These are phyloP conservation scores for Oropetium thomaeum DNA, from an alignment of 176 grass and related monocot genomes.

Conservation along the genomic window DNA sequence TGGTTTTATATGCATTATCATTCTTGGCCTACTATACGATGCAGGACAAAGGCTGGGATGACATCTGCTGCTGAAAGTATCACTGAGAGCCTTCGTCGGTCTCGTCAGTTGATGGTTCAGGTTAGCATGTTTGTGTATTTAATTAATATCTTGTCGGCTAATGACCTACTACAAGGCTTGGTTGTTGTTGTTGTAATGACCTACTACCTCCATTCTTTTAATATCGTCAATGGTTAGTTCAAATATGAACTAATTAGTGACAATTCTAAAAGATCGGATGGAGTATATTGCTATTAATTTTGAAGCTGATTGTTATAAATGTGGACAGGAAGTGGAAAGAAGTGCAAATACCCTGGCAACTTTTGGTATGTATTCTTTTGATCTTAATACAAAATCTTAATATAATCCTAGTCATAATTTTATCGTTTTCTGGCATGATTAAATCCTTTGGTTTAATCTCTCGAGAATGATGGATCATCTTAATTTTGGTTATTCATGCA, in stretches of 20 bases:
- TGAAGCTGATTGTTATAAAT: background rate
- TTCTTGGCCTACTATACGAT: slow-evolving; percentile 3
- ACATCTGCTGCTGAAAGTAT: slow-evolving; percentile 90
- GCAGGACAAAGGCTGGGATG: slow-evolving; percentile 90
- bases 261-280: too few relatives aligned
- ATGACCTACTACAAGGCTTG: too few relatives aligned
- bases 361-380: slow-evolving; percentile 54
- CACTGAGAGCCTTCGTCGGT: slow-evolving; percentile 74
- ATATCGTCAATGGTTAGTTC: too few relatives aligned
- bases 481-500: background rate
- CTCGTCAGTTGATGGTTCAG: slow-evolving; percentile 94
- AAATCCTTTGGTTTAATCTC: background rate
- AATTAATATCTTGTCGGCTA: background rate
- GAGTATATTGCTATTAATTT: background rate
- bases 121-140: slow-evolving; percentile 32
- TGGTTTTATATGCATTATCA: background rate
- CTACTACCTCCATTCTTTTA: too few relatives aligned
- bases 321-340: slow-evolving; percentile 56
- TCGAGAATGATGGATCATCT: background rate
- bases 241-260: too few relatives aligned
- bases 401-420: background rate
- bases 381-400: slow-evolving; percentile 3
- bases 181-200: too few relatives aligned
- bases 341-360: slow-evolving; percentile 72
- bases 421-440: background rate